Percentiles rank a stretch among this genome's conserved stretches.
These are phyloP conservation scores for Rhodotorula glutinis DNA, from an alignment of 1,284 basidiomycete species.

Conservation along the genomic window DNA sequence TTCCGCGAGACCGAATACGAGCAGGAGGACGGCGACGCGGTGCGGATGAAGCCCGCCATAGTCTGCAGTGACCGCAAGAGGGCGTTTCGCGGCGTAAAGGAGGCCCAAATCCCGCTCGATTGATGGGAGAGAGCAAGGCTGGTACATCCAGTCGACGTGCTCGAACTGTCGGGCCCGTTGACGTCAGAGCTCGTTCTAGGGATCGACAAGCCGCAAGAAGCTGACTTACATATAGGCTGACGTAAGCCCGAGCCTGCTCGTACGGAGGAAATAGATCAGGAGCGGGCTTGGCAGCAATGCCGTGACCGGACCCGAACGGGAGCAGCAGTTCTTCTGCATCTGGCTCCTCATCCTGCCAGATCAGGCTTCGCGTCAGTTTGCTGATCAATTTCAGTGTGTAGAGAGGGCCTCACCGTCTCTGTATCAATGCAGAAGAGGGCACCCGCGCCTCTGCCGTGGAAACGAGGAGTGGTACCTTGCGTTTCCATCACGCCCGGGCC, in stretches of 20 bases:
- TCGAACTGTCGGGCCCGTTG: background rate
- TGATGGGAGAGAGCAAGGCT: conserved; percentile 21
- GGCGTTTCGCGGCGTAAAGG: conserved; percentile 17
- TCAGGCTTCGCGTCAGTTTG: too few relatives aligned
- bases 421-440: conserved; percentile 37
- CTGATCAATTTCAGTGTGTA: too few relatives aligned
- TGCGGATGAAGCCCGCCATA: conserved; percentile 1
- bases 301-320: background rate
- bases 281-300: background rate
- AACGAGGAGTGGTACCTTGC: conserved; percentile 2
- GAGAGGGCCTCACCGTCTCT: background rate
- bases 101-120: conserved; percentile 18
- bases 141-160: conserved; percentile 42
- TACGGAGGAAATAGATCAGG: background rate
- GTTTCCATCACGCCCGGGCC: conserved; percentile 4
- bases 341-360: background rate
- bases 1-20: conserved; percentile 1
- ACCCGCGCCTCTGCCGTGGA: conserved; percentile 38
- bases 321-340: background rate
- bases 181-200: background rate
- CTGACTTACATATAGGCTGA: background rate
- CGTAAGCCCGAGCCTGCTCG: background rate
- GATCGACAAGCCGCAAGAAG: background rate
- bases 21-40: conserved; percentile 7
- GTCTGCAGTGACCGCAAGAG: background rate